phyloP scores from a whole-genome alignment of 2,329 filamentous ascomycete species.

The Curvularia hawaiiensis region DNA sequence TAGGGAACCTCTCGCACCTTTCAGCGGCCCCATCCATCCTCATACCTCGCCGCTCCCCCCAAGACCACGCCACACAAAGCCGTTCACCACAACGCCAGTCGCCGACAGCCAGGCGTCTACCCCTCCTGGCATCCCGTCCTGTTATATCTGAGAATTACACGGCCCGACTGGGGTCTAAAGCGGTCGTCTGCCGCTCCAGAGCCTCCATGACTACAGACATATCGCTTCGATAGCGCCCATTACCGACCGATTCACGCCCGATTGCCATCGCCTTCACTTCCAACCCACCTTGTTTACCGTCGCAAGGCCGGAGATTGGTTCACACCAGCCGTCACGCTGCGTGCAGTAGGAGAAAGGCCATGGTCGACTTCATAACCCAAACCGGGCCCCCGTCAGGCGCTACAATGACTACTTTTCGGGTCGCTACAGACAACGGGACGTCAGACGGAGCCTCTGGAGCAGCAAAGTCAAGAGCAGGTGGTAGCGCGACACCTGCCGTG shows the following conservation, averaged over 20 bases:
- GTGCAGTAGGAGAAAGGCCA: constrained; percentile 35
- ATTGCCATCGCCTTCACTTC: constrained; percentile 10
- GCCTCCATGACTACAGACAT: constrained; percentile 42
- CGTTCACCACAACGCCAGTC: constrained; percentile 12
- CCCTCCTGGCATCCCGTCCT: background rate
- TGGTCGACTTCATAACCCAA: constrained; percentile 46
- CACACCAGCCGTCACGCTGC: constrained; percentile 23
- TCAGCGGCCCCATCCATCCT: constrained; percentile 20
- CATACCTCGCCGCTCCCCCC: constrained; percentile 19
- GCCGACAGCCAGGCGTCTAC: background rate
- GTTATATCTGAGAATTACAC: constrained; percentile 7
- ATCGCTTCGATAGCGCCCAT: constrained; percentile 35
- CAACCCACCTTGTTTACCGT: constrained; percentile 12
- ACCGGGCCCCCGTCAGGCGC: constrained; percentile 40
- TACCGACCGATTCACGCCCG: constrained; percentile 17
- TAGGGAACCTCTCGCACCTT: constrained; percentile 21
- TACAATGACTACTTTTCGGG: constrained; percentile 47
- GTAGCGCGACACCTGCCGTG: constrained; percentile 25
- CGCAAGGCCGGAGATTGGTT: constrained; percentile 16
- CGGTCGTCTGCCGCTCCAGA: constrained; percentile 31
- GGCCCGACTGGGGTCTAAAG: constrained; percentile 17
- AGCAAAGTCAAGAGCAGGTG: constrained; percentile 41
- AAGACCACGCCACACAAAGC: constrained; percentile 13
- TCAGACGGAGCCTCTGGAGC: constrained; percentile 29
- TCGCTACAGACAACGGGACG: constrained; percentile 38